These are phyloP conservation scores for Trichoderma cornu-damae DNA, from an alignment of 2,329 filamentous ascomycete species.

Conservation along the genomic window DNA sequence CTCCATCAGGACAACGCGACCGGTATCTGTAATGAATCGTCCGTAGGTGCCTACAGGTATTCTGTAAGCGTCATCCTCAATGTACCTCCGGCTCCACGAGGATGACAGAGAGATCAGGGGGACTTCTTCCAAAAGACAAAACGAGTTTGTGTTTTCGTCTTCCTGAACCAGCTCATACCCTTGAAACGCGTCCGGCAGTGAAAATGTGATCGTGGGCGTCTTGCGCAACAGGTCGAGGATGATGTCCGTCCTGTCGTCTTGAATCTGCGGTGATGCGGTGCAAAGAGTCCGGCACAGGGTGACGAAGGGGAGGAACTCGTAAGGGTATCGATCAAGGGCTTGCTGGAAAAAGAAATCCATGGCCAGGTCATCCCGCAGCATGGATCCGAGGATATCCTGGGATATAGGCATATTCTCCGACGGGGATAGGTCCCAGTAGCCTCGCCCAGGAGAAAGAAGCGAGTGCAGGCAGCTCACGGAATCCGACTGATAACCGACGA, in stretches of 20 bases:
- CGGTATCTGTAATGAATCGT: constrained; percentile 71
- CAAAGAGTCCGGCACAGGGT: constrained; percentile 62
- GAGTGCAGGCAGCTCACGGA: constrained; percentile 62
- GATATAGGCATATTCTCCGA: constrained; percentile 29
- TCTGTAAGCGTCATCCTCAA: constrained; percentile 50
- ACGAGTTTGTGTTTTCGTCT: constrained; percentile 77
- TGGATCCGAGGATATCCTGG: constrained; percentile 33
- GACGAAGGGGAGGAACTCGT: constrained; percentile 75
- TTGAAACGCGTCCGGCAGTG: constrained; percentile 65
- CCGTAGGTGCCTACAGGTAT: constrained; percentile 64
- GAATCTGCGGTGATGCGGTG: constrained; percentile 30
- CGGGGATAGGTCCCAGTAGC: constrained; percentile 50
- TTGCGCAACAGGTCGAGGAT: constrained; percentile 61
- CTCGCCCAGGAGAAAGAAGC: constrained; percentile 52
- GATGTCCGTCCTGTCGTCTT: constrained; percentile 40
- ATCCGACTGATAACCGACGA: constrained; percentile 68
- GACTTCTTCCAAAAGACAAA: constrained; percentile 61
- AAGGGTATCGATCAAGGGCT: constrained; percentile 74
- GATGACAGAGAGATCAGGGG: constrained; percentile 54
- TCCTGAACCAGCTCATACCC: constrained; percentile 75
- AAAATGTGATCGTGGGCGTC: constrained; percentile 71
- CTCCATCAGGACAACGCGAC: constrained; percentile 70
- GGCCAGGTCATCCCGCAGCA: constrained; percentile 40
- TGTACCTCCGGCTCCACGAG: constrained; percentile 40
- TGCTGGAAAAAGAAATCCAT: constrained; percentile 59